Conservation (phyloP, 2,329 filamentous ascomycete species). For the Colletotrichum costaricense region DNA sequence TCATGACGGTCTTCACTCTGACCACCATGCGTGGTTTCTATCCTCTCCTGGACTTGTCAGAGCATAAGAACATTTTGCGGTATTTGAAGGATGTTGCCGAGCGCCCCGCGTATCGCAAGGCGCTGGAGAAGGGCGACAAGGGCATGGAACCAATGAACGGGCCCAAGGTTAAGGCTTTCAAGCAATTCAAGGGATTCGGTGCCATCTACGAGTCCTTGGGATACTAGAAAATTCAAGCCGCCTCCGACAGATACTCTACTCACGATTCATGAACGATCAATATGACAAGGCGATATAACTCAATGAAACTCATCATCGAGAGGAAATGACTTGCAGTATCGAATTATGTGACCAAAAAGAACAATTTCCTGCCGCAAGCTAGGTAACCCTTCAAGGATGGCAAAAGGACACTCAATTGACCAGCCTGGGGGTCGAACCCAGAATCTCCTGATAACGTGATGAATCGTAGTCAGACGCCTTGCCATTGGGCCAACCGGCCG, state of each 20-base stretch:
- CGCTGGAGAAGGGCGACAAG: constrained; percentile 62
- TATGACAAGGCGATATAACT: background rate
- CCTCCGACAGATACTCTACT: background rate
- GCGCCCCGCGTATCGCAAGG: constrained; percentile 58
- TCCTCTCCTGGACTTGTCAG: constrained; percentile 50
- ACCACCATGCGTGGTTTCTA: constrained; percentile 70
- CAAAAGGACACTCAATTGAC: constrained; percentile 4
- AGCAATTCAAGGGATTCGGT: constrained; percentile 16
- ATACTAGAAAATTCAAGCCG: background rate
- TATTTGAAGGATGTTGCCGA: constrained; percentile 57
- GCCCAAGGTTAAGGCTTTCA: constrained; percentile 21
- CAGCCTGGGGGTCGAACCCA: constrained; percentile 35
- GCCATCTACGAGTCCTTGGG: background rate
- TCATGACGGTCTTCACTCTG: constrained; percentile 71
- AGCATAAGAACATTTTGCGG: constrained; percentile 54
- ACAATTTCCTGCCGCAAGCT: no score
- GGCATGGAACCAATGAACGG: constrained; percentile 47
- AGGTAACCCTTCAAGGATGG: no score
- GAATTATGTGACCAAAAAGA: no score
- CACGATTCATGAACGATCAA: background rate
- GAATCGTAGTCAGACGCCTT: constrained; percentile 56
- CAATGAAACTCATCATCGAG: no score
- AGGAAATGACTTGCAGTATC: no score
- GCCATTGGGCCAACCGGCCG: constrained; percentile 49
- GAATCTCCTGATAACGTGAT: constrained; percentile 27